A percentile compares a stretch with the other conserved stretches of the same genome.
These are phyloP conservation scores for Aleurites moluccanus DNA, from an alignment of 441 rosid genomes.

Conservation along the genomic window DNA sequence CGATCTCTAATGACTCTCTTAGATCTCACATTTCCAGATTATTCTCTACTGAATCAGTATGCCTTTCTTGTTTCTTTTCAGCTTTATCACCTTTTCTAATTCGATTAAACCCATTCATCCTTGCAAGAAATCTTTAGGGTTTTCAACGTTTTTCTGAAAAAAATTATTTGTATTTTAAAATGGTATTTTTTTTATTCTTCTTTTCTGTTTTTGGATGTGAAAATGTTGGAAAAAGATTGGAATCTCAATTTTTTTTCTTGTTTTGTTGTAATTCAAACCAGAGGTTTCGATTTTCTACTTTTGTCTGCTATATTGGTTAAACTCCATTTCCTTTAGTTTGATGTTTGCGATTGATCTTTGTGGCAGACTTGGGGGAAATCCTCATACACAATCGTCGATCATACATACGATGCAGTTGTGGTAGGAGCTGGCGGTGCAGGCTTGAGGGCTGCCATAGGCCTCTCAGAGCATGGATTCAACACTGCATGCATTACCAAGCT, in stretches of 20 bases:
- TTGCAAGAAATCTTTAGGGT: neutral
- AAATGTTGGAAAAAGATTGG: neutral
- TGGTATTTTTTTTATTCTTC: neutral
- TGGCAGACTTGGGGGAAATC: conserved; percentile 45
- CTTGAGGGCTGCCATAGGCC: conserved; percentile 88
- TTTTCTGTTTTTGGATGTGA: conserved; percentile 21
- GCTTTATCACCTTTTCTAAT: neutral
- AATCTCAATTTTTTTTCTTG: no score
- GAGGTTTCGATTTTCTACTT: no score
- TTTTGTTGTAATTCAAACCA: no score
- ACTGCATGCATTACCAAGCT: conserved; percentile 98
- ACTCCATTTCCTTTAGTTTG: neutral
- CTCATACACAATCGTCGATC: conserved; percentile 86
- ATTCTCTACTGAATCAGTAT: conserved; percentile 69
- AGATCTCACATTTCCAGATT: conserved; percentile 72
- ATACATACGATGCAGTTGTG: conserved; percentile 90
- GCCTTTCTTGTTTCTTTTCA: conserved; percentile 22
- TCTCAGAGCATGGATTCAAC: conserved; percentile 94
- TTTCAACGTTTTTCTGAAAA: no score
- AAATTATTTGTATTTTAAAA: no score
- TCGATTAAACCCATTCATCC: neutral
- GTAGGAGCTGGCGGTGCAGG: conserved; percentile 99
- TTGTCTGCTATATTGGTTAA: no score
- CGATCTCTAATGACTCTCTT: conserved; percentile 40
- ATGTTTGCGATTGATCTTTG: conserved; percentile 4